Conservation (phyloP, 345 rosid genomes). For the Kernera saxatilis region DNA sequence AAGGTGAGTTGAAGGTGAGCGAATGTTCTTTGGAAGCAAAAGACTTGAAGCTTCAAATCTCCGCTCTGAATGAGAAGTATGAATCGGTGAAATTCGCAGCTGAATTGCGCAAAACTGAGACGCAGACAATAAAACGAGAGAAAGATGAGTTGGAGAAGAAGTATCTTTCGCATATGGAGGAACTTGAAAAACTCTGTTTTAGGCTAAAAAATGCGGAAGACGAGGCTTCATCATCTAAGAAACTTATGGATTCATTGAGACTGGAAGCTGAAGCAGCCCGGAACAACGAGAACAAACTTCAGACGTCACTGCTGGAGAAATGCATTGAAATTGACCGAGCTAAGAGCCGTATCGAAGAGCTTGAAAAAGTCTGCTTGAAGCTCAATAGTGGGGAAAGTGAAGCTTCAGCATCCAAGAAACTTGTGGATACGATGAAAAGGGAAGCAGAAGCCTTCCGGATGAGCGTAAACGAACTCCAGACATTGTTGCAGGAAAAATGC, state of each 20-base stretch:
- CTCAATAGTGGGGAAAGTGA: slow-evolving; percentile 20
- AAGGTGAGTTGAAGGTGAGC: slow-evolving; percentile 31
- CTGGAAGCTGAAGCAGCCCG: slow-evolving; percentile 26
- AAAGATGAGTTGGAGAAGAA: slow-evolving; percentile 33
- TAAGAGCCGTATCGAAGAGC: slow-evolving; percentile 28
- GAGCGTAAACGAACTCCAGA: slow-evolving; percentile 21
- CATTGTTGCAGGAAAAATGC: slow-evolving; percentile 28
- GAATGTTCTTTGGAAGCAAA: slow-evolving; percentile 27
- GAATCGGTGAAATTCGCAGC: slow-evolving; percentile 19
- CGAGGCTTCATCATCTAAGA: slow-evolving; percentile 25
- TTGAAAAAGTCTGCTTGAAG: slow-evolving; percentile 26
- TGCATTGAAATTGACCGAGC: slow-evolving; percentile 18
- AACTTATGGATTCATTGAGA: slow-evolving; percentile 25
- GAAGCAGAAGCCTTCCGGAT: slow-evolving; percentile 25
- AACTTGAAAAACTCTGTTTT: slow-evolving; percentile 25
- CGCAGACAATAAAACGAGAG: slow-evolving; percentile 20
- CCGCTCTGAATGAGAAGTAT: slow-evolving; percentile 25
- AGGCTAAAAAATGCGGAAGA: slow-evolving; percentile 20
- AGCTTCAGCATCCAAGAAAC: slow-evolving; percentile 23
- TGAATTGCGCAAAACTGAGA: slow-evolving; percentile 30
- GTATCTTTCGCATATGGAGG: slow-evolving; percentile 25
- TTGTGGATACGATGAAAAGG: slow-evolving; percentile 19
- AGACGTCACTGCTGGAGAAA: slow-evolving; percentile 30
- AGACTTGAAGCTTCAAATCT: slow-evolving; percentile 32
- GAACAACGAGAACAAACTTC: slow-evolving; percentile 20